Percentiles rank a stretch among this genome's conserved stretches.
Conservation (phyloP, 495 filamentous ascomycete species). For the Penicillium cosmopolitanum region DNA sequence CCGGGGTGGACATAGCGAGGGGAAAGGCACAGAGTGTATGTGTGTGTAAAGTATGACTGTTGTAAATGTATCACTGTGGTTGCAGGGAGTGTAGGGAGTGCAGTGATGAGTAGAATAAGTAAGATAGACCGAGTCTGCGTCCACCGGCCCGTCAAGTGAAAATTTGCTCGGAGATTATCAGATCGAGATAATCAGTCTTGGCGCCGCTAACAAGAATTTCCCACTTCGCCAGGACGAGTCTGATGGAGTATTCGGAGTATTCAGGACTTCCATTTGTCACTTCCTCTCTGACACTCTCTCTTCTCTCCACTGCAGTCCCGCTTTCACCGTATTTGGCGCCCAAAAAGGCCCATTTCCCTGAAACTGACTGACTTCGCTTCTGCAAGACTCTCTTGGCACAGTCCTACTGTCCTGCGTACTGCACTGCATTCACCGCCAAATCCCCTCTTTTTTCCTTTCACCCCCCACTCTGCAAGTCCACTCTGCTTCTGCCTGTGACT, state of each 20-base stretch:
- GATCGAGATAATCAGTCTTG: slow-evolving; percentile 36
- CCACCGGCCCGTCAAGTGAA: slow-evolving; percentile 8
- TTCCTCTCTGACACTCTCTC: neutral
- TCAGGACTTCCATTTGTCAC: no score
- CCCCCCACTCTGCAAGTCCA: no score
- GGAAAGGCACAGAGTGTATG: no score
- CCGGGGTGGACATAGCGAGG: neutral
- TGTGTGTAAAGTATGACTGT: neutral
- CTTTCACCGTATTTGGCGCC: slow-evolving; percentile 2
- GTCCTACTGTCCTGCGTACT: slow-evolving; percentile 1
- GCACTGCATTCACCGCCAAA: slow-evolving; percentile 4
- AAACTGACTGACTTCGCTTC: neutral
- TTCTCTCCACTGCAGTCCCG: slow-evolving; percentile 11
- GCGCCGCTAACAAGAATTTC: slow-evolving; percentile 36
- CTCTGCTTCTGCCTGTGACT: no score
- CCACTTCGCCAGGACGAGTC: no score
- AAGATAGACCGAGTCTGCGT: no score
- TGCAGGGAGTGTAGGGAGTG: no score
- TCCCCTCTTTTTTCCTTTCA: slow-evolving; percentile 22
- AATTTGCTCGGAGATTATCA: slow-evolving; percentile 33
- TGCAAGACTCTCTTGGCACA: slow-evolving; percentile 2
- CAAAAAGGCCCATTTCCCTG: neutral
- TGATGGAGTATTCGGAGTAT: no score
- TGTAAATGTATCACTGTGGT: slow-evolving; percentile 15
- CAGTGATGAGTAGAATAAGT: no score